Conservation (phyloP, 202 grass and related monocot genomes). For the Schoenoplectus tabernaemontani region DNA sequence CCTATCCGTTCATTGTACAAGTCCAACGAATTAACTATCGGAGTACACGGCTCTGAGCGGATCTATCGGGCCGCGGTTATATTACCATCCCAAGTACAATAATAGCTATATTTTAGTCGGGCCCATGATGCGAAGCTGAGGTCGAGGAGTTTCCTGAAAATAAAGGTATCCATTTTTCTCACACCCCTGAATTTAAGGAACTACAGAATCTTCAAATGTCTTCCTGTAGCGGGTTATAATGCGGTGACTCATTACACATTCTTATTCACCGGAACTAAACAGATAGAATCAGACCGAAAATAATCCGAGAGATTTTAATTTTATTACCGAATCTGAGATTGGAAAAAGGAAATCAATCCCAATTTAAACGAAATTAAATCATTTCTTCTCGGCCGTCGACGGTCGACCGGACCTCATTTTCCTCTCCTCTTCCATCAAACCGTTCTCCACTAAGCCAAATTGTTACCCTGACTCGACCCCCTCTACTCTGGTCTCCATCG, state of each 20-base stretch:
- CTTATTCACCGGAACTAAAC: background rate
- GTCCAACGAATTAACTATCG: too few species aligned
- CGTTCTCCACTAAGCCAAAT: constrained; percentile 8
- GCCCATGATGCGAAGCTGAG: too few species aligned
- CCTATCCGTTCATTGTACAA: too few species aligned
- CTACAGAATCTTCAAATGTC: too few species aligned
- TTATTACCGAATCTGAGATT: background rate
- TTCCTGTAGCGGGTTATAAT: background rate
- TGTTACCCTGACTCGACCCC: background rate
- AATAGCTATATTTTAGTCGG: too few species aligned
- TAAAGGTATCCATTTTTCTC: background rate
- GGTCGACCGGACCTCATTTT: background rate
- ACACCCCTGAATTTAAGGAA: background rate
- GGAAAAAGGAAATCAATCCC: background rate
- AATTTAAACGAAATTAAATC: background rate
- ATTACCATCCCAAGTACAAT: too few species aligned
- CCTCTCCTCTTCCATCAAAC: constrained; percentile 2
- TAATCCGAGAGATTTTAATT: background rate
- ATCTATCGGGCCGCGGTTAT: too few species aligned
- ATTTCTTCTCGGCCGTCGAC: background rate
- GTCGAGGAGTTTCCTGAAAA: too few species aligned
- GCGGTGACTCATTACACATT: background rate
- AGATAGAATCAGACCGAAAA: background rate
- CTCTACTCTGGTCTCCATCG: background rate
- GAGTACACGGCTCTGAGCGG: too few species aligned